phyloP scores from a whole-genome alignment of 371 early-diverging fungal genomes.

The Mucor lusitanicus region DNA sequence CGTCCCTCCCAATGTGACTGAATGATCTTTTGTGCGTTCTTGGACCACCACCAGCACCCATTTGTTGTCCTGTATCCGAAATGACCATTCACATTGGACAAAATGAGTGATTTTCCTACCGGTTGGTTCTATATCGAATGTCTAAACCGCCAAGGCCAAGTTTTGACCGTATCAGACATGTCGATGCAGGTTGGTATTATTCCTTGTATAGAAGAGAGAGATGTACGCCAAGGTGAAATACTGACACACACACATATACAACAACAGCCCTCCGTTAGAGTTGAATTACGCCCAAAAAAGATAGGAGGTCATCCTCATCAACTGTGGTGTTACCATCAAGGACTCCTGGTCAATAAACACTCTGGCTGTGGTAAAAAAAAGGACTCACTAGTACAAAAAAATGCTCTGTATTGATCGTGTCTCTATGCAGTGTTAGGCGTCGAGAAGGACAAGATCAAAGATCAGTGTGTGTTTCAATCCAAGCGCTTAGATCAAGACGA shows the following conservation, averaged over 20 bases:
- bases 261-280: conserved; percentile 9
- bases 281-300: conserved; percentile 23
- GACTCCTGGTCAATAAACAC: conserved; percentile 18
- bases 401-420: neutral
- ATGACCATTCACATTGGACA: neutral
- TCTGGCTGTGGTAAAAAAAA: conserved; percentile 23
- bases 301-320: conserved; percentile 9
- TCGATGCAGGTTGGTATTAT: conserved; percentile 15
- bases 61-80: no score
- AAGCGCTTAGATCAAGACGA: neutral
- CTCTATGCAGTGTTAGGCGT: neutral
- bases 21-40: no score
- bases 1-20: no score
- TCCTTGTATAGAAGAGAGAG: no score
- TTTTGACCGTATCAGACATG: conserved; percentile 15
- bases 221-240: neutral
- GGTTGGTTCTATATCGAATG: conserved; percentile 22
- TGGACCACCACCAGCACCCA: no score
- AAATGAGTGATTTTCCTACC: conserved; percentile 16
- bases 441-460: conserved; percentile 7
- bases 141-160: conserved; percentile 15
- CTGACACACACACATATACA: neutral
- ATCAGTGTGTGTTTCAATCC: conserved; percentile 5
- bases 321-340: conserved; percentile 23
- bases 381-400: neutral